These are phyloP conservation scores for Candida tammaniensis DNA, from an alignment of 805 yeast genomes.

Conservation along the genomic window DNA sequence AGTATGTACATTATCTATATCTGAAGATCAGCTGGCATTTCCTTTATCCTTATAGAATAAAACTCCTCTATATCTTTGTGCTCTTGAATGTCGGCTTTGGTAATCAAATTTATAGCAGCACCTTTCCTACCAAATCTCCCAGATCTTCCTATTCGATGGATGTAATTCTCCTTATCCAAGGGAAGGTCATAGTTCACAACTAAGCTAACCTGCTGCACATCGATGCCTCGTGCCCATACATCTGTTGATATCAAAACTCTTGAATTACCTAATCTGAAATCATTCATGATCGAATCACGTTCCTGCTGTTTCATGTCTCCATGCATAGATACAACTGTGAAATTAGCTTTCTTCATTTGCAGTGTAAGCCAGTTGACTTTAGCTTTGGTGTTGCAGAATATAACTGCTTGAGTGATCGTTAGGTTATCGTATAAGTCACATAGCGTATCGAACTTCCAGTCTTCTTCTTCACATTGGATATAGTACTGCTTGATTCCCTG, in stretches of 20 bases:
- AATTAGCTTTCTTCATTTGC: constrained; percentile 73
- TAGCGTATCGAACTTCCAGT: constrained; percentile 90
- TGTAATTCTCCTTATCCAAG: constrained; percentile 87
- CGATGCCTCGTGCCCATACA: constrained; percentile 97
- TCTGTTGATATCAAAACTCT: constrained; percentile 95
- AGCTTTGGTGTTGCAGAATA: constrained; percentile 94
- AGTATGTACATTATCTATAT: not conserved
- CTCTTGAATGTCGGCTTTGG: constrained; percentile 70
- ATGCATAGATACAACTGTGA: constrained; percentile 94
- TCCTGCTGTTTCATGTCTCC: constrained; percentile 96
- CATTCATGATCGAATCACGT: constrained; percentile 92
- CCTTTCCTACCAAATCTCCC: constrained; percentile 99
- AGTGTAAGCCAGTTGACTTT: constrained; percentile 90
- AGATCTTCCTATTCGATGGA: constrained; percentile 97
- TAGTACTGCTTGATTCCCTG: constrained; percentile 94
- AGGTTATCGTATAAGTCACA: constrained; percentile 94
- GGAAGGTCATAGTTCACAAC: constrained; percentile 97
- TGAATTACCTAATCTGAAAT: constrained; percentile 90
- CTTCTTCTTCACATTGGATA: constrained; percentile 88
- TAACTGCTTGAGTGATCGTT: constrained; percentile 95
- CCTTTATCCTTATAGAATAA: constrained; percentile 72
- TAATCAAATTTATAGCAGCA: constrained; percentile 92
- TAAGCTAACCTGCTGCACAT: constrained; percentile 94
- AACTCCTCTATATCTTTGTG: constrained; percentile 68
- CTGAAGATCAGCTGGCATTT: constrained; percentile 66